Evolutionary conservation across 2,329 filamentous ascomycete genomes (phyloP).

Genomic region (Nigrograna mackinnonii): DNA sequence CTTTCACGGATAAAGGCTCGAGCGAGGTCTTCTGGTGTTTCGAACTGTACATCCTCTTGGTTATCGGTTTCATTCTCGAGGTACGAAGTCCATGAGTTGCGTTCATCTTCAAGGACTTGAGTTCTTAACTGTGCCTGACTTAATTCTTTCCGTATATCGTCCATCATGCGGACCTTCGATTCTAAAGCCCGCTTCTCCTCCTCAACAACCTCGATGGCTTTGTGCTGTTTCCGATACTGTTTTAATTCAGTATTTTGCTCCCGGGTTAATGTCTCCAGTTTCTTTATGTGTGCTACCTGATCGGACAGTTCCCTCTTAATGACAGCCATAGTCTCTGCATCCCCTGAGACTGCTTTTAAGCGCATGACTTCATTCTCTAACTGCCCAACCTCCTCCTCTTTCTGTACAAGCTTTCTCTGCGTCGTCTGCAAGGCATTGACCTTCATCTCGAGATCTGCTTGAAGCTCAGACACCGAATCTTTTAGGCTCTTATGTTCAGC

Average conservation of each 20-base stretch:
- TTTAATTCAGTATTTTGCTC: conserved; percentile 81
- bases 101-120: conserved; percentile 86
- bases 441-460: conserved; percentile 60
- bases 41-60: conserved; percentile 71
- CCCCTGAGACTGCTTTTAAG: conserved; percentile 83
- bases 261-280: conserved; percentile 77
- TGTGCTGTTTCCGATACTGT: conserved; percentile 77
- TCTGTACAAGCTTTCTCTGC: conserved; percentile 69
- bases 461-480: conserved; percentile 61
- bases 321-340: conserved; percentile 81
- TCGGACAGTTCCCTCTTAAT: conserved; percentile 88
- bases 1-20: conserved; percentile 82
- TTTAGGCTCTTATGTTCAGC: conserved; percentile 63
- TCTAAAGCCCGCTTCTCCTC: conserved; percentile 90
- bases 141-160: conserved; percentile 74
- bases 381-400: conserved; percentile 70
- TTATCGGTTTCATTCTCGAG: conserved; percentile 69
- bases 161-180: conserved; percentile 74
- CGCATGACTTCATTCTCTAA: conserved; percentile 83
- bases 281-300: conserved; percentile 88
- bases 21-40: conserved; percentile 85
- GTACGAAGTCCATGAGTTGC: conserved; percentile 83
- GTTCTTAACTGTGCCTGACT: conserved; percentile 80
- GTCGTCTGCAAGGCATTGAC: conserved; percentile 61
- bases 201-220: conserved; percentile 90